Conservation (phyloP, 306 rosid species). For the Acacia crassicarpa region DNA sequence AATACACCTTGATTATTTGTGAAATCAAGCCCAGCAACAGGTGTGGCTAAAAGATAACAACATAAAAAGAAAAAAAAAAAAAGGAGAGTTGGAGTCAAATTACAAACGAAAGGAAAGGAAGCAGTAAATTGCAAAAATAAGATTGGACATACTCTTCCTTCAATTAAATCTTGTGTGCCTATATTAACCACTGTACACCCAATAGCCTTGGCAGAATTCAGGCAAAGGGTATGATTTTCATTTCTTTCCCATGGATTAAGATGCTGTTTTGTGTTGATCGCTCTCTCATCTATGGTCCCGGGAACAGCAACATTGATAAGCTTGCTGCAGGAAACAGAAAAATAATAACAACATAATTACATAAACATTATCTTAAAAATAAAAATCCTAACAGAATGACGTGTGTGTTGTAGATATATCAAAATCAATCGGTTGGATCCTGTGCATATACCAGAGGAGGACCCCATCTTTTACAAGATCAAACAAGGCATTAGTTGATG, state of each 20-base stretch:
- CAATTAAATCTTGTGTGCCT: constrained; percentile 90
- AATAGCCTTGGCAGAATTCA: constrained; percentile 97
- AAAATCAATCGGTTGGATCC: constrained; percentile 24
- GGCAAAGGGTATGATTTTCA: constrained; percentile 96
- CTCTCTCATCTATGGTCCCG: constrained; percentile 99
- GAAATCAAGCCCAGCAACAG: constrained; percentile 93
- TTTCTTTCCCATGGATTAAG: constrained; percentile 99
- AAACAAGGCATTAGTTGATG: constrained; percentile 72
- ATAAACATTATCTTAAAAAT: constrained; percentile 13
- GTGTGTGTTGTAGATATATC: not conserved
- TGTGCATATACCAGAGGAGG: constrained; percentile 78
- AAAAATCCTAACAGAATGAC: not conserved
- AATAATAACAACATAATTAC: constrained; percentile 31
- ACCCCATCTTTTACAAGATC: constrained; percentile 95
- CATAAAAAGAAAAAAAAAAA: not conserved
- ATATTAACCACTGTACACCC: constrained; percentile 99
- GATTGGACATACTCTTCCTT: constrained; percentile 83
- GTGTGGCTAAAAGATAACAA: constrained; percentile 68
- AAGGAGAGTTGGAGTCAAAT: constrained; percentile 14
- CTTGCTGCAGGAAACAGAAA: constrained; percentile 64
- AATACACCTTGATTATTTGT: constrained; percentile 87
- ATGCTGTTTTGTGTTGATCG: constrained; percentile 82
- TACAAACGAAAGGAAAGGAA: constrained; percentile 18
- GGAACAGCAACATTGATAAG: constrained; percentile 97
- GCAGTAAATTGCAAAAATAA: constrained; percentile 19